Base-by-base conservation (phyloP, 2,329 filamentous ascomycete species). In the Cadophora malorum region DNA sequence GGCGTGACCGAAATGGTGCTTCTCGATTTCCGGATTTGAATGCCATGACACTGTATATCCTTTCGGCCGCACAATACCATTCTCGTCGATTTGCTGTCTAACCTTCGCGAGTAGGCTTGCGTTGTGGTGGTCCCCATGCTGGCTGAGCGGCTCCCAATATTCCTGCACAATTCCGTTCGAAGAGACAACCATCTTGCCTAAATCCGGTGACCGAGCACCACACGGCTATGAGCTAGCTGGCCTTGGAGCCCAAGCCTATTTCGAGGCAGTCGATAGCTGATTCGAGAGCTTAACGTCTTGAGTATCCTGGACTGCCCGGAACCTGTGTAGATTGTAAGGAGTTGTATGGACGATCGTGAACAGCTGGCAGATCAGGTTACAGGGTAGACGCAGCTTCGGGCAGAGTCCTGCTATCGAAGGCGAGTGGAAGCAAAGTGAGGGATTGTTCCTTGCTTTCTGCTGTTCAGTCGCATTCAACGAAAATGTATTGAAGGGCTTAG, bases 1-100 rank as follows among this genome's bases (percentile, higher is more conserved):
- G 10, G 93, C 94, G 81, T 93, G 91, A 72, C 96, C 96, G 79
- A 99, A 99, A 80, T 99, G 96, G 80, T 98, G 95, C 78, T 92
- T 91, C 81, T 99, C 96, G 78, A 98, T 96, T 69, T 93, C 90
- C 1, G 94, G 92, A 76, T 97, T 97, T 81, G 94, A 93, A 79
- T 99, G 96, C 81, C 94, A 98, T 10, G 95, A 97, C 58, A 99
- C 95, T 38, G 87, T 94, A 81, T 96, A 94, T 73, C 94, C 94
- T 77, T 91, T 90, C 1, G 95, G 94, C 45, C 89, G 87, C 63
- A 89, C 88, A 76, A 97, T 92, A 73, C 89, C 90, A 79, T 92
- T 85, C 63, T 86, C 83, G 68, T 85, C 31, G 50, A 77, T 76
- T 56, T 73, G 71, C 1, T 73, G 67, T 28, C 67, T 70, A 16